Evolutionary conservation across 306 rosid species (phyloP).

Genomic region (Castanopsis chinensis): DNA sequence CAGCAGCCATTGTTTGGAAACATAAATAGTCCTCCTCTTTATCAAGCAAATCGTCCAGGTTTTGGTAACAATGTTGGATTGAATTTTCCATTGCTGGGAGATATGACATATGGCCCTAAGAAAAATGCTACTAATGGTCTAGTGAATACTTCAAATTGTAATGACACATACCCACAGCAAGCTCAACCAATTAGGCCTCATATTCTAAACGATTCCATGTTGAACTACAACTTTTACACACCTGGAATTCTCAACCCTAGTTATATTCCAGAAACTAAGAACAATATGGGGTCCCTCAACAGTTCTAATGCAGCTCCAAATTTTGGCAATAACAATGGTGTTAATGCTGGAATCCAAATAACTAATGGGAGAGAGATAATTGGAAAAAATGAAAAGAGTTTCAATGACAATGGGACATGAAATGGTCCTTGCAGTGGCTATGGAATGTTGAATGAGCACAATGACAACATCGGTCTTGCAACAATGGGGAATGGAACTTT

Average conservation of each 20-base stretch:
- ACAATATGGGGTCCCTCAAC: neutral
- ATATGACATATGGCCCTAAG: neutral
- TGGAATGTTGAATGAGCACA: conserved; percentile 12
- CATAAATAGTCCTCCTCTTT: neutral
- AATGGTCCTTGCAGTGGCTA: neutral
- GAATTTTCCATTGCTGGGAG: conserved; percentile 4
- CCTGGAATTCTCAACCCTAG: neutral
- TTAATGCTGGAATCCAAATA: conserved; percentile 13
- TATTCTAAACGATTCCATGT: neutral
- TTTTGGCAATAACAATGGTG: neutral
- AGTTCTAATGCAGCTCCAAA: neutral
- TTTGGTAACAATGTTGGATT: neutral
- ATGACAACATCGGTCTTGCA: neutral
- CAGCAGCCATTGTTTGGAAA: conserved; percentile 12
- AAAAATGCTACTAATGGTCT: neutral
- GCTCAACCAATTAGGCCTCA: neutral
- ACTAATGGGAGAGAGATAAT: conserved; percentile 13
- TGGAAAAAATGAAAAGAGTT: neutral
- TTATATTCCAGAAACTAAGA: neutral
- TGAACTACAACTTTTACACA: neutral
- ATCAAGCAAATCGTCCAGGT: neutral
- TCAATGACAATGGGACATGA: neutral
- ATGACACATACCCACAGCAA: neutral
- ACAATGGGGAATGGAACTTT: neutral
- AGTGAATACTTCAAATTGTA: conserved; percentile 5